Conservation (phyloP, 2,329 filamentous ascomycete species). For the Sphaceloma murrayae region DNA sequence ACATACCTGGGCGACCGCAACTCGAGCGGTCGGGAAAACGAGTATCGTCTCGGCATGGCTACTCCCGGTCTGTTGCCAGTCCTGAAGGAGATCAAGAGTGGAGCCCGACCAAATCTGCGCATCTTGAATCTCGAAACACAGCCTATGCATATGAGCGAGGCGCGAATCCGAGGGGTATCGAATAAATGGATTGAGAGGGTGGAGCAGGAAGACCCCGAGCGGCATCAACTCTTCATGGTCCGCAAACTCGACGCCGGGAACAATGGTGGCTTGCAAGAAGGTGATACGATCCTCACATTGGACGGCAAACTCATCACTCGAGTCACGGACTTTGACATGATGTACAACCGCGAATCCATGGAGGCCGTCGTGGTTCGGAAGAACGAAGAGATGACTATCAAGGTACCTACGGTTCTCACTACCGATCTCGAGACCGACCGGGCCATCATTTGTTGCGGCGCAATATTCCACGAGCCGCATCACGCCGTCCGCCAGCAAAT, state of each 20-base stretch:
- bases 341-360: conserved; percentile 81
- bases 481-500: conserved; percentile 97
- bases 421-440: conserved; percentile 87
- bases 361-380: conserved; percentile 81
- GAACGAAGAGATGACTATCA: conserved; percentile 65
- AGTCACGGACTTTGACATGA: conserved; percentile 85
- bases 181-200: conserved; percentile 94
- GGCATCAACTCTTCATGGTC: conserved; percentile 97
- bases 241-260: conserved; percentile 68
- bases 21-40: conserved; percentile 74
- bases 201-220: conserved; percentile 75
- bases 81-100: conserved; percentile 74
- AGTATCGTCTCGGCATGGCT: conserved; percentile 89
- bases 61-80: conserved; percentile 83
- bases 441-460: conserved; percentile 89
- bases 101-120: conserved; percentile 67
- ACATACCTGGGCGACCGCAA: conserved; percentile 90
- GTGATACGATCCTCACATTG: conserved; percentile 82
- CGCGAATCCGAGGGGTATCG: conserved; percentile 90
- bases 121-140: conserved; percentile 93
- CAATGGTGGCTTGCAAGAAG: conserved; percentile 65
- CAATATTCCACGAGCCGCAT: conserved; percentile 84
- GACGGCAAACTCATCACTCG: conserved; percentile 89
- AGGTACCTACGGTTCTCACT: conserved; percentile 75
- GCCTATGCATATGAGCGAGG: conserved; percentile 93